Percentiles rank a stretch among this genome's conserved stretches.
These are phyloP conservation scores for Pseudodiploospora longispora DNA, from an alignment of 2,329 filamentous ascomycete species.

Conservation along the genomic window DNA sequence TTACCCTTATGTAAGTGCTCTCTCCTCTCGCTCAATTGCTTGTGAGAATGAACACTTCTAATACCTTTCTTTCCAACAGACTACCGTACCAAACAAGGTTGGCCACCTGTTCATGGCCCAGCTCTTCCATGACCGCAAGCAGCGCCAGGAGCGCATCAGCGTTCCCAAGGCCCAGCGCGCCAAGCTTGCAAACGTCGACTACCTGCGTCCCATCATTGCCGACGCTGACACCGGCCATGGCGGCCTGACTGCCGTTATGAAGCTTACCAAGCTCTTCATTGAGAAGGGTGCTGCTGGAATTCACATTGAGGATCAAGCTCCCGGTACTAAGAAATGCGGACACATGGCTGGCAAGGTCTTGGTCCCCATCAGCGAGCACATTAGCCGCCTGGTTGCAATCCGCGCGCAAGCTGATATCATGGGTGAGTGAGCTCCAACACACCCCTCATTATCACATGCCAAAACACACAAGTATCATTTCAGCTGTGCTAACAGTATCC, in stretches of 20 bases:
- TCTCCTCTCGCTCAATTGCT: background rate
- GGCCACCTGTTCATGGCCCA: conserved; percentile 96
- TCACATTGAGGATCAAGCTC: conserved; percentile 97
- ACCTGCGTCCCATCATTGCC: conserved; percentile 89
- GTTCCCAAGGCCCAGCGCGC: conserved; percentile 64
- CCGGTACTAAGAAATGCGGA: conserved; percentile 98
- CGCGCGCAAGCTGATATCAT: conserved; percentile 97
- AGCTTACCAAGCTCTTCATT: conserved; percentile 94
- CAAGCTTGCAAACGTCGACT: conserved; percentile 76
- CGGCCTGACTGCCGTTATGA: conserved; percentile 97
- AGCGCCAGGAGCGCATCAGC: conserved; percentile 85
- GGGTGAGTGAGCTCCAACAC: conserved; percentile 44
- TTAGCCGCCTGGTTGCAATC: conserved; percentile 94
- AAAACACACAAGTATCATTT: background rate
- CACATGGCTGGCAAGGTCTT: conserved; percentile 99
- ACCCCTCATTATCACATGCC: background rate
- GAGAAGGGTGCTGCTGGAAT: conserved; percentile 96
- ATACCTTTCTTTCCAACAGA: conserved; percentile 43
- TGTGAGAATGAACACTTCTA: background rate
- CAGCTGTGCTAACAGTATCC: background rate
- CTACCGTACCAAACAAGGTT: conserved; percentile 97
- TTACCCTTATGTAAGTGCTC: conserved; percentile 70
- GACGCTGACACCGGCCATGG: conserved; percentile 97
- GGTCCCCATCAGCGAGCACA: conserved; percentile 94
- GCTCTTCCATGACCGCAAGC: conserved; percentile 98